These are phyloP conservation scores for Inga oerstediana DNA, from an alignment of 306 rosid species.

Conservation along the genomic window DNA sequence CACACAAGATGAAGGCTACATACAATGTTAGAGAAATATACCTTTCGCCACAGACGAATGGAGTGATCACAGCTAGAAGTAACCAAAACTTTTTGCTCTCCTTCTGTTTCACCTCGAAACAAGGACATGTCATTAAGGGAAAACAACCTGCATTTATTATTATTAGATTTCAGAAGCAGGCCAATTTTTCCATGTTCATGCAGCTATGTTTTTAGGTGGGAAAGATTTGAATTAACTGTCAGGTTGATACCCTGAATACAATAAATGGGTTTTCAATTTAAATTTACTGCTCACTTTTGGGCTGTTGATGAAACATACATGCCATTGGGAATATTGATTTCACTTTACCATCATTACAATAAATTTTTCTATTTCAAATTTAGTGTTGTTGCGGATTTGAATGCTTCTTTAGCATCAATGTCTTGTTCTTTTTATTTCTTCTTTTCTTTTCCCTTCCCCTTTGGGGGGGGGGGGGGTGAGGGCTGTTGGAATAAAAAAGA, in stretches of 20 bases:
- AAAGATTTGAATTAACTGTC: neutral
- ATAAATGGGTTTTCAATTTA: neutral
- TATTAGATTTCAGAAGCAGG: slow-evolving; percentile 30
- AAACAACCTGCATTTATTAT: slow-evolving; percentile 65
- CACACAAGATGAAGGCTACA: neutral
- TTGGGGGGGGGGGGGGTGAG: neutral
- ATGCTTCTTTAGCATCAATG: neutral
- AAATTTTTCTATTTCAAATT: neutral
- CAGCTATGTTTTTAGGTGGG: neutral
- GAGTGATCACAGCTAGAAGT: slow-evolving; percentile 87
- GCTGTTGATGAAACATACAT: neutral
- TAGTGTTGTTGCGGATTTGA: neutral
- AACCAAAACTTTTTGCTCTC: slow-evolving; percentile 57
- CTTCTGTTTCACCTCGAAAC: slow-evolving; percentile 42
- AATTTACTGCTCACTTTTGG: neutral
- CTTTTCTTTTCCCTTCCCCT: neutral
- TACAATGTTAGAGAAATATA: slow-evolving; percentile 35
- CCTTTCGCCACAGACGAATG: slow-evolving; percentile 90
- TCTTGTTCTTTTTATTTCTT: neutral
- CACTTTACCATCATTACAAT: neutral
- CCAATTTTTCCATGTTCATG: slow-evolving; percentile 7
- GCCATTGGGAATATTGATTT: neutral
- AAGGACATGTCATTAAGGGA: slow-evolving; percentile 55
- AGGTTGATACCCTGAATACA: neutral
- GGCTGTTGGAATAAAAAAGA: neutral